phyloP scores from a whole-genome alignment of 139 green algal genomes.

The Micromonas commoda region DNA sequence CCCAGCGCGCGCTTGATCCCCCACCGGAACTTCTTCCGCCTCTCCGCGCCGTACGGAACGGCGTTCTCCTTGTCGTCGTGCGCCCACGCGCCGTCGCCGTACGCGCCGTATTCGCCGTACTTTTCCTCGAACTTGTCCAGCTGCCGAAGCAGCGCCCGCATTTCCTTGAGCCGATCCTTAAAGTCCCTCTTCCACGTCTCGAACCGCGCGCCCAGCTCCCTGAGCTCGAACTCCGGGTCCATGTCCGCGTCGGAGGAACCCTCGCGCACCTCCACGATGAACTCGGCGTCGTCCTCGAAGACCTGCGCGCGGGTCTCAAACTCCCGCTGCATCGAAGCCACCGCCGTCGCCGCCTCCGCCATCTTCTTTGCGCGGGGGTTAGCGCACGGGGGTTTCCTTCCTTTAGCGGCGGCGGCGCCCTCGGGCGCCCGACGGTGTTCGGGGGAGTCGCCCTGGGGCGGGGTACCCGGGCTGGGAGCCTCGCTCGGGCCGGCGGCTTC shows the following conservation, averaged over 20 bases:
- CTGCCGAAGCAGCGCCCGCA: constrained; percentile 12
- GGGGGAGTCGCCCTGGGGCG: no score
- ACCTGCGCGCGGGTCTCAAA: constrained; percentile 15
- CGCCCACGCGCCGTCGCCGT: background rate
- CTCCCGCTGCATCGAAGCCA: constrained; percentile 21
- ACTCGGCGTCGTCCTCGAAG: constrained; percentile 33
- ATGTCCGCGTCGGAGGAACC: constrained; percentile 18
- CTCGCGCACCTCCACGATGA: constrained; percentile 28
- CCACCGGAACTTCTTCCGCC: background rate
- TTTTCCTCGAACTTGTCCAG: constrained; percentile 10
- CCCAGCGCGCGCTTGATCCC: background rate
- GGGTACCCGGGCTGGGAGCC: no score
- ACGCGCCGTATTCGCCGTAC: background rate
- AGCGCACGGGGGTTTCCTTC: no score
- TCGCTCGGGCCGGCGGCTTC: no score
- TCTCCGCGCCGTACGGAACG: no score
- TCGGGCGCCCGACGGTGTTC: no score
- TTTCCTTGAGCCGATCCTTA: constrained; percentile 28
- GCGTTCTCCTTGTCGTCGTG: background rate
- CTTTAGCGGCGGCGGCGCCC: no score
- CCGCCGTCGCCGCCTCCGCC: no score
- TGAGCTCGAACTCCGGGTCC: constrained; percentile 33
- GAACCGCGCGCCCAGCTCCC: constrained; percentile 23
- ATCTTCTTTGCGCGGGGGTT: background rate
- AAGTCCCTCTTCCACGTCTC: constrained; percentile 34